Evolutionary conservation across 179 eudicot genomes (phyloP), one percentile per base, ranked within the genome.

Genomic region (Camellia oleifera): DNA sequence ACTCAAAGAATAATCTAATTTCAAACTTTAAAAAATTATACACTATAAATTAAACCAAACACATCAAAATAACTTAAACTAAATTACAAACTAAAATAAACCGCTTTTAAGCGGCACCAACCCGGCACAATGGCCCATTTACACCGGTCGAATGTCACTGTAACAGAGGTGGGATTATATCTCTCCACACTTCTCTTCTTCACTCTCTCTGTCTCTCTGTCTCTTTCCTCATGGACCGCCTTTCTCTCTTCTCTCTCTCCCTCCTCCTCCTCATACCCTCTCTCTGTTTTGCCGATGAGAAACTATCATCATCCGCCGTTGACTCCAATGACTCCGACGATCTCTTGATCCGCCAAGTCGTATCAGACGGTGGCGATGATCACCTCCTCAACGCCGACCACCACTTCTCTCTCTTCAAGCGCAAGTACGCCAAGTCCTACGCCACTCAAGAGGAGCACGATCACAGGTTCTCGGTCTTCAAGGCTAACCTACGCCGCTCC

Each of bases 401-500:
- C 58, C 97, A 91, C 80, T 93, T 93, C 84, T 78, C 91, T 0
- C 87, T 91, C 32, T 93, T 93, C 88, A 93, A 93, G 78, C 14
- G 88, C 5, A 88, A 86, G 86, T 93, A 62, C 82, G 86, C 85
- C 44, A 90, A 88, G 77, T 52, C 75, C 9, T 93, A 93, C 79
- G 82, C 90, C 18, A 66, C 90, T 1, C 72, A 77, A 42, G 87
- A 85, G 68, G 97, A 93, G 75, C 94, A 93, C 74, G 88, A 91
- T 13, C 80, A 71, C 79, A 78, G 97, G 42, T 86, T 93, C 65
- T 42, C 79, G 17, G 88, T 93, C 6, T 91, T 93, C 80, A 90
- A 88, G 84, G 78, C 90, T 45, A 93, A 93, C 78, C 88, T 93
- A 9, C 94, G 88, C 71, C 92, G 92, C 0, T 95, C 97, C 0